Evolutionary conservation across 2,329 filamentous ascomycete species (phyloP).

Genomic region (Fusarium acutatum): DNA sequence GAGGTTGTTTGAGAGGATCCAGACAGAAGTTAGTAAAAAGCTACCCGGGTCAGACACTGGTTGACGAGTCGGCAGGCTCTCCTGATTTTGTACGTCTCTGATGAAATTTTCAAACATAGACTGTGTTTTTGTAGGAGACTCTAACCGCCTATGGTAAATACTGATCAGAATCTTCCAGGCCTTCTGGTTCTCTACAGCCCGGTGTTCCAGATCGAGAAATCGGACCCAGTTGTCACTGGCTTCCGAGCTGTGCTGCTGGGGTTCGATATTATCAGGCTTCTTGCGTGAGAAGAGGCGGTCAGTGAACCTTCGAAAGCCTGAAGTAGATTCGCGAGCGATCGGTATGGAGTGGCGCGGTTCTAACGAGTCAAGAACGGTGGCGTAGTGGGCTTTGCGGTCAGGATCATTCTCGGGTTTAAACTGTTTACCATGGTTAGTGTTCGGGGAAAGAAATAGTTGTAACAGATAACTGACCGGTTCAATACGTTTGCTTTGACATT

Average conservation of each 20-base stretch:
- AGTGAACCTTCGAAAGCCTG: neutral
- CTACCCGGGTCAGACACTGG: fast-evolving
- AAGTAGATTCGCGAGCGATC: neutral
- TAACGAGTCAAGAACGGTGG: too few relatives aligned
- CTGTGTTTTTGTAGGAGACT: fast-evolving
- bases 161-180: neutral
- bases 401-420: too few relatives aligned
- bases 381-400: too few relatives aligned
- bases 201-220: fast-evolving
- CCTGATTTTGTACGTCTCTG: neutral
- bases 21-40: fast-evolving
- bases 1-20: fast-evolving
- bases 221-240: fast-evolving
- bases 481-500: too few relatives aligned
- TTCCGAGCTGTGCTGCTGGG: too few relatives aligned
- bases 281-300: neutral
- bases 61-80: fast-evolving
- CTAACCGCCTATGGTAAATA: fast-evolving
- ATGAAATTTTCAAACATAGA: neutral
- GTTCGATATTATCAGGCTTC: fast-evolving
- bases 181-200: fast-evolving
- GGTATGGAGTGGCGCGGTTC: too few relatives aligned
- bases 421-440: too few relatives aligned
- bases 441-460: too few relatives aligned
- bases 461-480: too few relatives aligned